These are phyloP conservation scores for Ascochyta clinopodiicola DNA, from an alignment of 2,329 filamentous ascomycete species.

Conservation along the genomic window DNA sequence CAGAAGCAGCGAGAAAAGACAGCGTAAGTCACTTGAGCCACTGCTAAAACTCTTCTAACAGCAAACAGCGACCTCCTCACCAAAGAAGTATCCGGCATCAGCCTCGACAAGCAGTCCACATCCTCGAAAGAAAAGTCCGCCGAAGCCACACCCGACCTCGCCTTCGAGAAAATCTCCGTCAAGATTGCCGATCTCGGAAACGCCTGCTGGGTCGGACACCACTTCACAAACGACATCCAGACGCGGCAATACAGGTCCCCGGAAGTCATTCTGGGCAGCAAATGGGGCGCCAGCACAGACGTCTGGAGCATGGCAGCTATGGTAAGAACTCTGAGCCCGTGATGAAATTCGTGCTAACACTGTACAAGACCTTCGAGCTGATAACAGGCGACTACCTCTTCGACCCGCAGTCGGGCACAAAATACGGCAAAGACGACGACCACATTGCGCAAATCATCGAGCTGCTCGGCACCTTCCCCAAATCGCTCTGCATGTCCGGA, in stretches of 20 bases:
- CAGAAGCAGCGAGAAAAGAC: slow-evolving; percentile 91
- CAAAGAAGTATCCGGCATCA: slow-evolving; percentile 93
- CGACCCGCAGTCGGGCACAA: slow-evolving; percentile 96
- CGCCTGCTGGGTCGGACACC: slow-evolving; percentile 97
- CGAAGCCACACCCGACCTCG: slow-evolving; percentile 66
- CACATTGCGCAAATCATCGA: slow-evolving; percentile 99
- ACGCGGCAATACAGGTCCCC: slow-evolving; percentile 96
- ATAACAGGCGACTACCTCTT: slow-evolving; percentile 99
- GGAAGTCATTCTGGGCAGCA: slow-evolving; percentile 93
- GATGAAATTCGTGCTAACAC: background rate
- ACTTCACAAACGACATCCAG: slow-evolving; percentile 99
- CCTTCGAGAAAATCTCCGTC: slow-evolving; percentile 87
- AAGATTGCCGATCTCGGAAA: slow-evolving; percentile 99
- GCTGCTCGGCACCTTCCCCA: slow-evolving; percentile 89
- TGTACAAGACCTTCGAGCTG: slow-evolving; percentile 82
- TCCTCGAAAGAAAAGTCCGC: slow-evolving; percentile 61
- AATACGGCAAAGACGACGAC: slow-evolving; percentile 99
- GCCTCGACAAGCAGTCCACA: slow-evolving; percentile 72
- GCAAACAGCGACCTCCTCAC: slow-evolving; percentile 78
- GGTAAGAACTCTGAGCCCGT: slow-evolving; percentile 63
- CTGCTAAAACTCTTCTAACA: background rate
- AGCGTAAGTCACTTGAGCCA: slow-evolving; percentile 67
- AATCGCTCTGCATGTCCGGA: slow-evolving; percentile 86
- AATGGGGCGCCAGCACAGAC: slow-evolving; percentile 99
- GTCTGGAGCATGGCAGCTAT: slow-evolving; percentile 99